phyloP scores from a whole-genome alignment of 768 basidiomycete genomes.

The Boletus reticuloceps region DNA sequence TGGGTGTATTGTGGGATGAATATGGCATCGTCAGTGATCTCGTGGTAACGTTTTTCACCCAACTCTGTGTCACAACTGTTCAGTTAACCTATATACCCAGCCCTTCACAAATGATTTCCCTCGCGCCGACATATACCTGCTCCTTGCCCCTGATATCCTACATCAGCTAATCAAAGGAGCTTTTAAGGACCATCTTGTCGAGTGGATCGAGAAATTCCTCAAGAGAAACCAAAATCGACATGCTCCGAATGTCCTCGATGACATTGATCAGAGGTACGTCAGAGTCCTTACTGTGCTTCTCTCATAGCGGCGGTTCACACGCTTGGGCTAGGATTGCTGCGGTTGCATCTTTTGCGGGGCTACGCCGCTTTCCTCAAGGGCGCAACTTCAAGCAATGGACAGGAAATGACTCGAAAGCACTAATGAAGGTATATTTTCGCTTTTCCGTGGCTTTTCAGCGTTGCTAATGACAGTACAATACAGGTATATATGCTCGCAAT shows the following conservation, averaged over 20 bases:
- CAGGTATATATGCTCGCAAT: no score
- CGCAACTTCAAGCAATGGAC: conserved; percentile 39
- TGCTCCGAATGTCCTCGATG: conserved; percentile 19
- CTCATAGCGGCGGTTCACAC: no score
- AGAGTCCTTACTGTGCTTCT: neutral
- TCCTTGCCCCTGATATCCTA: conserved; percentile 5
- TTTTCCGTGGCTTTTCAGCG: no score
- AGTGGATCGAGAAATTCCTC: conserved; percentile 4
- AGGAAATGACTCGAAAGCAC: no score
- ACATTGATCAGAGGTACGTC: conserved; percentile 30
- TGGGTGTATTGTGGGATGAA: conserved; percentile 17
- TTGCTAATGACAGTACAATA: no score
- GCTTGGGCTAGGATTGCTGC: conserved; percentile 25
- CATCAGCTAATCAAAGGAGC: conserved; percentile 5
- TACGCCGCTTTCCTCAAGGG: conserved; percentile 31
- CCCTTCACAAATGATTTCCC: conserved; percentile 35
- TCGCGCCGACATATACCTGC: conserved; percentile 30
- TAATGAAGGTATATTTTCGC: no score
- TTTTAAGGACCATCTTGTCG: conserved; percentile 2
- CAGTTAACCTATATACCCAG: conserved; percentile 8
- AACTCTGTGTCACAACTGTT: neutral
- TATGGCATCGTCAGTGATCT: conserved; percentile 27
- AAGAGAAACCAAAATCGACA: neutral
- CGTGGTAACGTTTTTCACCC: conserved; percentile 9
- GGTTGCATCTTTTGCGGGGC: conserved; percentile 25